Evolutionary conservation across 2,329 filamentous ascomycete genomes (phyloP), one percentile per base, ranked within the genome.

Genomic region (Phialophora expanda): DNA sequence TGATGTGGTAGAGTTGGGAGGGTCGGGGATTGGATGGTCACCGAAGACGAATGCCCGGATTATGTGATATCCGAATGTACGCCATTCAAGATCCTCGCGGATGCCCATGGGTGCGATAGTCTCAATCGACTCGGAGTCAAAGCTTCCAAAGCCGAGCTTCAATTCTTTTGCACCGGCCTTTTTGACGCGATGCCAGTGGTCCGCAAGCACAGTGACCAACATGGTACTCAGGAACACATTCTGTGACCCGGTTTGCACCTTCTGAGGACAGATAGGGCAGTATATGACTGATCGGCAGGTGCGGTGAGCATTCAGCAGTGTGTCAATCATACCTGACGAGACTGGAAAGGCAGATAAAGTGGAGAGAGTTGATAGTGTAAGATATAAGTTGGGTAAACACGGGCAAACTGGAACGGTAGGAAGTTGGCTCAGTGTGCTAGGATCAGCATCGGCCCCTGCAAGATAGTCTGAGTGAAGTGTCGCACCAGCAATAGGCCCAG

Each of bases 151-250:
- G 71, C 78, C 80, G 62, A 71, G 75, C 8, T 77, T 77, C 12
- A 82, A 68, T 12, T 78, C 75, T 56, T 72, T 70, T 9, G 78
- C 69, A 54, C 78, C 74, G 26, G 74, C 73, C 57, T 76, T 73
- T 24, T 73, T 77, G 20, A 82, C 73, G 1, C 77, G 75, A 11
- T 80, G 72, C 80, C 80, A 82, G 26, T 76, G 72, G 63, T 82
- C 80, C 24, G 78, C 79, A 20, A 80, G 69, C 22, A 81, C 76
- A n/a, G 75, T 81, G 54, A 82, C 71, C 12, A 82, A 72, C 11
- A 80, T 81, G 12, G 77, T 77, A n/a, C 77, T 75, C 56, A 82
- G 75, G 78, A 81, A 81, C 53, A 82, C 75, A 60, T 82, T 82
- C 65, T 82, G 80, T 26, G 79, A 70, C 6, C 76, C 76, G 1